Conservation (phyloP, 352 stramenopile genomes). For the Thraustochytrium striatum region DNA sequence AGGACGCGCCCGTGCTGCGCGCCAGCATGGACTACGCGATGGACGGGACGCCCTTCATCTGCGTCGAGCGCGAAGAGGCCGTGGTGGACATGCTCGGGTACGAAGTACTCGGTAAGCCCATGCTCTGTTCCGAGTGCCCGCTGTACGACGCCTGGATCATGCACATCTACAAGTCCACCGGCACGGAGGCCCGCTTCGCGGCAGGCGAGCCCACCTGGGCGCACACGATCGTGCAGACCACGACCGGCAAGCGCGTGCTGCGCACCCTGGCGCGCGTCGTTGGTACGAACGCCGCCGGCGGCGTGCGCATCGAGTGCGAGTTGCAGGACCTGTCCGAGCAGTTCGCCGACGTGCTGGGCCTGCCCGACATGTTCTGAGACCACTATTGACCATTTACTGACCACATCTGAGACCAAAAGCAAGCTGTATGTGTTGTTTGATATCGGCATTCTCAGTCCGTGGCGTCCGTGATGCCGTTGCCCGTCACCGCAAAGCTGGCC, state of each 20-base stretch:
- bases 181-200: not conserved
- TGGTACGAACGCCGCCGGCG: not conserved
- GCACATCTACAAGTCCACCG: not conserved
- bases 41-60: slow-evolving; percentile 7
- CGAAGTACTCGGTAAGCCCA: not conserved
- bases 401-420: too few species aligned
- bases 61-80: not conserved
- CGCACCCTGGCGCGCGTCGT: not conserved
- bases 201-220: not conserved
- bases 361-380: too few species aligned
- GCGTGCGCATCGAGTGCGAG: not conserved
- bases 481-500: slow-evolving; percentile 81
- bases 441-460: slow-evolving; percentile 45
- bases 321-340: not conserved
- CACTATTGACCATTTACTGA: too few species aligned
- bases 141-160: slow-evolving; percentile 21
- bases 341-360: not conserved
- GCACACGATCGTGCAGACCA: not conserved
- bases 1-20: not conserved
- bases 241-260: not conserved
- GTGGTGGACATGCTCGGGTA: not conserved
- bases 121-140: not conserved
- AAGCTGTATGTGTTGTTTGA: too few species aligned
- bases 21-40: not conserved
- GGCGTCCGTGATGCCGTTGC: slow-evolving; percentile 78